These are phyloP conservation scores for Pythium rhizo-oryzae DNA, from an alignment of 352 stramenopile species.

Conservation along the genomic window DNA sequence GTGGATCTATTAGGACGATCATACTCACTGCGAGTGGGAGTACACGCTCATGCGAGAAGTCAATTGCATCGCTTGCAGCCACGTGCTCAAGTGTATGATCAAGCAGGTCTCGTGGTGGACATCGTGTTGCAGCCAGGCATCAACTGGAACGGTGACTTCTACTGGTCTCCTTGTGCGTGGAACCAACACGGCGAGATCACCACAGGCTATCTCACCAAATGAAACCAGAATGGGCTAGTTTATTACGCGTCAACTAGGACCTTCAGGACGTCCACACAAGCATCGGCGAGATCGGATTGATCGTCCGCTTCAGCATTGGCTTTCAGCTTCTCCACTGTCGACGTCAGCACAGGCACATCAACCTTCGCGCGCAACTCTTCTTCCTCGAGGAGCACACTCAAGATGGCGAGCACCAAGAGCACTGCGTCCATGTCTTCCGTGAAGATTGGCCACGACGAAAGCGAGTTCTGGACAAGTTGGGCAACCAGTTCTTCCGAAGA, in stretches of 20 bases:
- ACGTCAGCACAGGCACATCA: background rate
- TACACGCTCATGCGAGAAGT: background rate
- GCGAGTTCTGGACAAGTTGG: conserved; percentile 20
- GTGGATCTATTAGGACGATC: conserved; percentile 5
- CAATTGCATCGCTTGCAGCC: conserved; percentile 28
- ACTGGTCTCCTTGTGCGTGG: conserved; percentile 62
- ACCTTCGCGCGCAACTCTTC: conserved; percentile 8
- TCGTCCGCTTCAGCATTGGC: conserved; percentile 16
- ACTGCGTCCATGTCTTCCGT: conserved; percentile 29
- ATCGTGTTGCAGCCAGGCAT: conserved; percentile 19
- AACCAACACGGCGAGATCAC: conserved; percentile 33
- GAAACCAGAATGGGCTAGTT: background rate
- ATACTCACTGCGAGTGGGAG: conserved; percentile 16
- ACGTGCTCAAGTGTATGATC: conserved; percentile 60
- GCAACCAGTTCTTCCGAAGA: conserved; percentile 14
- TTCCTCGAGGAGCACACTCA: conserved; percentile 16
- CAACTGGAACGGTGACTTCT: conserved; percentile 43
- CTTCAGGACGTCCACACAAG: conserved; percentile 17
- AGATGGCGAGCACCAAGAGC: conserved; percentile 17
- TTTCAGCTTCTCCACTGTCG: conserved; percentile 13
- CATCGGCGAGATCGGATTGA: conserved; percentile 21
- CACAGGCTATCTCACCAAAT: background rate
- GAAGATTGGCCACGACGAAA: conserved; percentile 28
- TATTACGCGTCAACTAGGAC: background rate
- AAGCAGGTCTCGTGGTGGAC: conserved; percentile 45